Evolutionary conservation across 2,329 filamentous ascomycete species (phyloP), one percentile per base, ranked within the genome.

Genomic region (Fusarium fujikuroi): DNA sequence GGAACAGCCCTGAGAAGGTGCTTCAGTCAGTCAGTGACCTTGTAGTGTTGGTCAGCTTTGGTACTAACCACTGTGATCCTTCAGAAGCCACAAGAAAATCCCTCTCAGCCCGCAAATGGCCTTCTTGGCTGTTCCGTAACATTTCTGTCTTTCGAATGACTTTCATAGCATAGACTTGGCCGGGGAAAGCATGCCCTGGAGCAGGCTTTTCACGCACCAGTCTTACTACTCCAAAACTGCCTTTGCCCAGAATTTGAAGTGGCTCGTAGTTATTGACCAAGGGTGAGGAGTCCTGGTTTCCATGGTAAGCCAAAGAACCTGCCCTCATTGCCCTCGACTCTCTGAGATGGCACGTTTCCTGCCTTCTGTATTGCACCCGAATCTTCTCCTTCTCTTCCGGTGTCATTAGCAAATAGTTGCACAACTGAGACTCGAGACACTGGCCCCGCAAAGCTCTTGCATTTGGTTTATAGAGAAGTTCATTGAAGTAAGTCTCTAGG

Each of bases 91-190:
- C 94, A 12, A 99, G 87, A 73, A 98, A 97, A 77, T 98, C 96
- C 73, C 95, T 87, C 80, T 99, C 95, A 0, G 95, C 95, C 40
- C 94, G 91, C 25, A 99, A 83, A 83, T 98, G 96, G 1, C 94
- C 95, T 82, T 98, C 95, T 83, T 98, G 96, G 71, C 92, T 92
- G 68, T 94, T 96, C 18, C 92, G 90, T 62, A 98, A 87, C 95
- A 98, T 98, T 63, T 94, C 91, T 2, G 94, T 94, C 80, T 99
- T 99, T 65, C 93, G 91, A 75, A 98, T 98, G 37, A 97, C 93
- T 80, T 98, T 98, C 95, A 98, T 98, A 19, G 96, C 96, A 80
- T 92, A 98, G 1, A 97, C 90, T 64, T 92, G 88, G 16, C 78
- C 76, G 9, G 79, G 67, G 32, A 75, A 77, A 47, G 74, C 67